These are phyloP conservation scores for Meira nashicola DNA, from an alignment of 1,284 basidiomycete species.

Conservation along the genomic window DNA sequence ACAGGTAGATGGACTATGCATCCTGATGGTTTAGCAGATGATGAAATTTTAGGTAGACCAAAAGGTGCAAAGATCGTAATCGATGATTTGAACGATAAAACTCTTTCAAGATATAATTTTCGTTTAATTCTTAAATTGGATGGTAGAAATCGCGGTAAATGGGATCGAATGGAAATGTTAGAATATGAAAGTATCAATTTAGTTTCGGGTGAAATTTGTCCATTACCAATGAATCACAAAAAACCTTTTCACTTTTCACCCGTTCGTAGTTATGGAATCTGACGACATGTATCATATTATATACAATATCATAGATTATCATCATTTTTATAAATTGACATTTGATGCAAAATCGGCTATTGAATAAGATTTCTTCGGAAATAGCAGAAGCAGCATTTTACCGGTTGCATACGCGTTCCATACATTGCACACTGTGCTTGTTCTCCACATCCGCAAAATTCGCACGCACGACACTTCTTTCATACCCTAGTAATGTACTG, in stretches of 20 bases:
- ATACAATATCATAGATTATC: too few relatives aligned
- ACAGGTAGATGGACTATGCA: conserved; percentile 57
- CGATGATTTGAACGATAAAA: conserved; percentile 40
- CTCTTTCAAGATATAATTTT: conserved; percentile 67
- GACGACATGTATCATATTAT: neutral
- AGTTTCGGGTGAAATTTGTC: conserved; percentile 68
- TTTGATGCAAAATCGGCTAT: too few relatives aligned
- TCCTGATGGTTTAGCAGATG: conserved; percentile 28
- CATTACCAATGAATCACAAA: conserved; percentile 73
- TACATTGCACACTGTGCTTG: too few relatives aligned
- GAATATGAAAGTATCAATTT: conserved; percentile 64
- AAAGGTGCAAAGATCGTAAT: conserved; percentile 38
- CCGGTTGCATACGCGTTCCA: too few relatives aligned
- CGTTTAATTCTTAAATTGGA: conserved; percentile 73
- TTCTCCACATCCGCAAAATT: too few relatives aligned
- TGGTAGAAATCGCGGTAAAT: conserved; percentile 60
- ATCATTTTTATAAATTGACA: too few relatives aligned
- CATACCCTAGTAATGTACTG: too few relatives aligned
- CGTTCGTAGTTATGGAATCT: conserved; percentile 47
- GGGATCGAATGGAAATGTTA: conserved; percentile 78
- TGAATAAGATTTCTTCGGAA: too few relatives aligned
- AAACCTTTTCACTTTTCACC: conserved; percentile 89
- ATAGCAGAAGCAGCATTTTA: too few relatives aligned
- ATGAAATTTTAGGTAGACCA: conserved; percentile 23
- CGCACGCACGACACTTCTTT: too few relatives aligned